phyloP scores from a whole-genome alignment of 352 stramenopile genomes.

The Blastocystis sp. region DNA sequence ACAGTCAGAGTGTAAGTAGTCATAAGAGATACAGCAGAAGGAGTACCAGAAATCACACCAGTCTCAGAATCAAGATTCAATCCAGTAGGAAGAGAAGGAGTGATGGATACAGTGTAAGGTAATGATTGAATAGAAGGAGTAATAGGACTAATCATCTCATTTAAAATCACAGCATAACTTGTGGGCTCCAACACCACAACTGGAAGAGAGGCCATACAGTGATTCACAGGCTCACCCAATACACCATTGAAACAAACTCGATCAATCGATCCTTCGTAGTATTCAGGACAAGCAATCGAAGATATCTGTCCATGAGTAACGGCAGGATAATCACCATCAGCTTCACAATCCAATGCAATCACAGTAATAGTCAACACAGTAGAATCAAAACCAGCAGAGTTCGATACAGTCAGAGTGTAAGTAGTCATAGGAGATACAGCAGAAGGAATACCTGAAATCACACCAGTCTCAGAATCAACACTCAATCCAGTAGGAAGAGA shows the following conservation, averaged over 20 bases:
- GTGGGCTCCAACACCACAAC: not conserved
- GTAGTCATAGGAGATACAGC: not conserved
- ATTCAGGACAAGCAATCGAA: not conserved
- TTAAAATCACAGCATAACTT: not conserved
- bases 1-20: conserved; percentile 19
- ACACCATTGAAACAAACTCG: not conserved
- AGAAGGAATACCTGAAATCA: conserved; percentile 34
- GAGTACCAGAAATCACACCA: conserved; percentile 22
- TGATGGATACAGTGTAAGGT: not conserved
- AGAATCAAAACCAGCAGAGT: not conserved
- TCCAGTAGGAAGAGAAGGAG: not conserved
- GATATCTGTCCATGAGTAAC: not conserved
- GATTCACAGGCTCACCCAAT: not conserved
- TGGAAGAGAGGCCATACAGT: not conserved
- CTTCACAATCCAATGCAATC: not conserved
- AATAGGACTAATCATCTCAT: not conserved
- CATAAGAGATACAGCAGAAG: not conserved
- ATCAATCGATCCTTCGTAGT: not conserved
- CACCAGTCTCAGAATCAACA: not conserved
- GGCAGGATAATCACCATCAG: conserved; percentile 17
- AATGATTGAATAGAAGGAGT: not conserved
- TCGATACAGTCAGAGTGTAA: not conserved
- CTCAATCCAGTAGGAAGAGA: not conserved
- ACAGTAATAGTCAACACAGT: not conserved
- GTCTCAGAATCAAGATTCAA: conserved; percentile 4